These are phyloP conservation scores for Euptelea pleiosperma DNA, from an alignment of 164 flowering plant genomes.

Conservation along the genomic window DNA sequence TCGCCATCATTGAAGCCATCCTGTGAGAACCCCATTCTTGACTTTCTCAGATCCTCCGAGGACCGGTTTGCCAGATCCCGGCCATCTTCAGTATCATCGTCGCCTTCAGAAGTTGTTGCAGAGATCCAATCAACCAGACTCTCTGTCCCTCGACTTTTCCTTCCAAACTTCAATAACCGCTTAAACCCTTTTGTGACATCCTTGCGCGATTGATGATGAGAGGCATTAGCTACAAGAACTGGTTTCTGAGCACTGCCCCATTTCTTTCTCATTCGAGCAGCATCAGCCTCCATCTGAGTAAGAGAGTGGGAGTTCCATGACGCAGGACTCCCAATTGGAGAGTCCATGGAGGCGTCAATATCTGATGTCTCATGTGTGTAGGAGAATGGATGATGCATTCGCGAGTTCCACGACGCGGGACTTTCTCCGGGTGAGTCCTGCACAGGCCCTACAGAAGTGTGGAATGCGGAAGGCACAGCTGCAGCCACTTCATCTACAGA, in stretches of 20 bases:
- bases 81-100: slow-evolving; percentile 95
- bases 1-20: slow-evolving; percentile 76
- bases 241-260: slow-evolving; percentile 96
- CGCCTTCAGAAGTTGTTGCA: slow-evolving; percentile 98
- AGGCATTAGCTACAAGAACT: slow-evolving; percentile 47
- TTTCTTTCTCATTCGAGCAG: slow-evolving; percentile 90
- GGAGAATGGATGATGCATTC: slow-evolving; percentile 56
- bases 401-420: slow-evolving; percentile 84
- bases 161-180: slow-evolving; percentile 83
- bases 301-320: slow-evolving; percentile 78
- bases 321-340: slow-evolving; percentile 92
- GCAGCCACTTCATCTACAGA: slow-evolving; percentile 53
- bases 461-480: slow-evolving; percentile 41
- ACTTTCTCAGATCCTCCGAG: slow-evolving; percentile 86
- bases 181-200: slow-evolving; percentile 91
- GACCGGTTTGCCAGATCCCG: slow-evolving; percentile 73
- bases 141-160: slow-evolving; percentile 79
- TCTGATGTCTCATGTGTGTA: slow-evolving; percentile 78
- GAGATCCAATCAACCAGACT: slow-evolving; percentile 87
- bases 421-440: slow-evolving; percentile 89
- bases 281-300: slow-evolving; percentile 69
- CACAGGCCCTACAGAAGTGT: slow-evolving; percentile 32
- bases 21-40: slow-evolving; percentile 85
- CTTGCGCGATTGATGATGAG: slow-evolving; percentile 64
- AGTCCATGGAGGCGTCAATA: slow-evolving; percentile 79